phyloP scores from a whole-genome alignment of 148 eudicot species.

The Polygonum maritimum region DNA sequence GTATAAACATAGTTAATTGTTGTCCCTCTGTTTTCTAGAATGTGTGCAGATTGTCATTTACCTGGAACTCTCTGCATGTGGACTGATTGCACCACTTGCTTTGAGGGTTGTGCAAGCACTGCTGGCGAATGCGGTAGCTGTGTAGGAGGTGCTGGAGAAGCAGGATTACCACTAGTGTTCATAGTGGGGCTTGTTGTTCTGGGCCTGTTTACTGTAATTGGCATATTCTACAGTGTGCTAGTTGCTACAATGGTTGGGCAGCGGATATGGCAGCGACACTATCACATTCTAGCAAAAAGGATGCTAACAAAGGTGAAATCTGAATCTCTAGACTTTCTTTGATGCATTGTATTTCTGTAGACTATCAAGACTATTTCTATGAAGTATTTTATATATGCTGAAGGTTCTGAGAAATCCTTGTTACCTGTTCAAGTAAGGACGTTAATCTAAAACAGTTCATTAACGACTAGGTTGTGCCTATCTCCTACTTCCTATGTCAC shows the following conservation, averaged over 20 bases:
- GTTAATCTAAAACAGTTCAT: neutral
- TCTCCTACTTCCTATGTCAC: no score
- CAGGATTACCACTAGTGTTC: conserved; percentile 68
- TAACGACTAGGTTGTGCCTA: neutral
- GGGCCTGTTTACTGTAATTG: conserved; percentile 82
- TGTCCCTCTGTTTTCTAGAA: conserved; percentile 26
- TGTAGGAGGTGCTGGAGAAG: conserved; percentile 94
- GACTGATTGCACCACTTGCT: conserved; percentile 85
- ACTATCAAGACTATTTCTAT: neutral
- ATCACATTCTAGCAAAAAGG: conserved; percentile 94
- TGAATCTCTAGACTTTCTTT: neutral
- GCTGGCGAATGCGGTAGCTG: conserved; percentile 90
- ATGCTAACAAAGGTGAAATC: conserved; percentile 86
- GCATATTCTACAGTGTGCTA: conserved; percentile 86
- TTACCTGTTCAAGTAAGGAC: neutral
- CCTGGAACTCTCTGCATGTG: conserved; percentile 93
- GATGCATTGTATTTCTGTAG: neutral
- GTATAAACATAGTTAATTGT: neutral
- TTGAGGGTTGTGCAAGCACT: conserved; percentile 67
- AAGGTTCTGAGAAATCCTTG: neutral
- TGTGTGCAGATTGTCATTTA: conserved; percentile 79
- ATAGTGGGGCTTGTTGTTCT: conserved; percentile 72
- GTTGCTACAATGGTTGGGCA: conserved; percentile 99
- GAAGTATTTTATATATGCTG: neutral
- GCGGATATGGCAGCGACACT: conserved; percentile 94